Base-by-base conservation (phyloP, 805 yeast species). In the Ogataea methylovora region DNA sequence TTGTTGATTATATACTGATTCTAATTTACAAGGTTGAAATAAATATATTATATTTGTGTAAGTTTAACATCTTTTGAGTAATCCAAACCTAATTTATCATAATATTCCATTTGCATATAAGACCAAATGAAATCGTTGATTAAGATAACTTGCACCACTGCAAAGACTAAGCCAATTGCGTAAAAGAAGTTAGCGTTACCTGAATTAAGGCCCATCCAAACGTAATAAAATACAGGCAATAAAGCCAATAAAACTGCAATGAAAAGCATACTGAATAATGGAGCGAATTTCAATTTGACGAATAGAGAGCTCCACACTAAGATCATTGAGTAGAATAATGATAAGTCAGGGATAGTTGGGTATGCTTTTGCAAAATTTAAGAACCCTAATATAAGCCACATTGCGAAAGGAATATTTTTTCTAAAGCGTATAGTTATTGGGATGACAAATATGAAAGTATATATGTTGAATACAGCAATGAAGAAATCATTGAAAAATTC, bases 111-210 rank as follows among this genome's bases (percentile, higher is more conserved):
- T 24, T 82, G 71, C 35, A 87, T 54, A 44, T 77, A 73, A 2
- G 84, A 84, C 95, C 97, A 87, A 10, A 81, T 60, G 43, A 84
- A 72, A 48, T 92, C 97, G 28, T 80, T 69, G 13, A 87, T 49
- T 3, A 84, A 64, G 21, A 84, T 56, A 0, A 78, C 75, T 44
- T 86, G 69, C 4, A 87, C 84, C 8, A 77, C 62, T 0, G 84
- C 79, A 56, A 86, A 81, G 3, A 81, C 84, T 38, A 92, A 67
- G 4, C 92, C 85, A 48, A 92, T 83, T 25, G 97, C 96, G 62
- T 90, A 92, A 63, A 87, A 92, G 64, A 92, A 92, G 58, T 92
- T 92, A 34, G 96, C 79, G 60, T 92, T 92, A 19, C 98, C 99
- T 22, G 92, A 85, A 11, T 96, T 96, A 38, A 85, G 67, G 38